A percentile compares a stretch with the other conserved stretches of the same genome.
Conservation (phyloP, 805 yeast species). For the Sungouiella blattae region DNA sequence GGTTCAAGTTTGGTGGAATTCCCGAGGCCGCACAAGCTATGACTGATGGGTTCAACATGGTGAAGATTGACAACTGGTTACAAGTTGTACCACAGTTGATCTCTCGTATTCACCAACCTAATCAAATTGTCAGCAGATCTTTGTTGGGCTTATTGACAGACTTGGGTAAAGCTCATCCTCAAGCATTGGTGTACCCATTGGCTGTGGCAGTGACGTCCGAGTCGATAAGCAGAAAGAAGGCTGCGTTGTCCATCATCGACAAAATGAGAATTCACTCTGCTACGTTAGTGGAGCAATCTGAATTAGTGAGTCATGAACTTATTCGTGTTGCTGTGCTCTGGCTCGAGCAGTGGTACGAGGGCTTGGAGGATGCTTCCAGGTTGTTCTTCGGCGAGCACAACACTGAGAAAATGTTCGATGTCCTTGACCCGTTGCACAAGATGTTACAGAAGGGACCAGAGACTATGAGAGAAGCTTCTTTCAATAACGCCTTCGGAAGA, state of each 20-base stretch:
- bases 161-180: constrained; percentile 94
- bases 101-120: constrained; percentile 94
- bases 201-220: constrained; percentile 96
- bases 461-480: constrained; percentile 88
- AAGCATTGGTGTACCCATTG: constrained; percentile 90
- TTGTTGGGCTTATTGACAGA: constrained; percentile 78
- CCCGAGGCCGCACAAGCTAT: constrained; percentile 89
- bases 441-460: constrained; percentile 85
- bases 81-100: constrained; percentile 94
- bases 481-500: constrained; percentile 89
- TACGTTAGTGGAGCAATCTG: constrained; percentile 83
- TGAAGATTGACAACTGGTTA: constrained; percentile 89
- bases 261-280: constrained; percentile 90
- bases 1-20: constrained; percentile 96
- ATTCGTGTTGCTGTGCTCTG: constrained; percentile 93
- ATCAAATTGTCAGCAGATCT: constrained; percentile 76
- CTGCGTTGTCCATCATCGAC: constrained; percentile 87
- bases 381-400: constrained; percentile 92
- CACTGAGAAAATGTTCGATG: constrained; percentile 90
- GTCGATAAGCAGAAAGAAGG: constrained; percentile 81
- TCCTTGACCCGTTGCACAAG: constrained; percentile 83
- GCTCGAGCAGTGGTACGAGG: constrained; percentile 99
- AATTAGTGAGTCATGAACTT: constrained; percentile 87
- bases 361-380: constrained; percentile 93
- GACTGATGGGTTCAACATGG: constrained; percentile 85